Conservation (phyloP, 495 filamentous ascomycete genomes). For the Hypoxylon perforatum region DNA sequence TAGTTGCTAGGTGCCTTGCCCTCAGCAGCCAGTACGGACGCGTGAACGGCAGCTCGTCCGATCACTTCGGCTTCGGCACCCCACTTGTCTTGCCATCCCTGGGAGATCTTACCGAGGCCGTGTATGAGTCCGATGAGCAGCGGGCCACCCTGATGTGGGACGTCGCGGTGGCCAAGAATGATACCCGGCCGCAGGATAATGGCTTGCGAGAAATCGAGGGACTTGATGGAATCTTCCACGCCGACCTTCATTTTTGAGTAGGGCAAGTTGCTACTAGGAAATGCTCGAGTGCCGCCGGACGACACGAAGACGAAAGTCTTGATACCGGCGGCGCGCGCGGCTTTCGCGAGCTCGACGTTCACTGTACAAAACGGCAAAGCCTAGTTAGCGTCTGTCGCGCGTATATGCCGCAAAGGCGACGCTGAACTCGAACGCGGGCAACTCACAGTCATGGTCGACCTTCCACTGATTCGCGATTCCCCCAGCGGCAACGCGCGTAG, state of each 20-base stretch:
- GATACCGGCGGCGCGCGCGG: constrained; percentile 71
- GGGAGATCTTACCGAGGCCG: constrained; percentile 60
- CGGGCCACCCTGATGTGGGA: constrained; percentile 61
- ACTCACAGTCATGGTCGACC: constrained; percentile 72
- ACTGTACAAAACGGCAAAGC: constrained; percentile 41
- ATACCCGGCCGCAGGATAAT: constrained; percentile 80
- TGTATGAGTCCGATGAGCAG: constrained; percentile 61
- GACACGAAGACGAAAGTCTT: constrained; percentile 78
- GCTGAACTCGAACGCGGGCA: too few relatives aligned
- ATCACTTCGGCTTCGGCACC: constrained; percentile 82
- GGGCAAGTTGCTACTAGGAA: constrained; percentile 47
- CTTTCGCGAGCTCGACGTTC: constrained; percentile 74
- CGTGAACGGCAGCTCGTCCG: constrained; percentile 75
- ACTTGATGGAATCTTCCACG: constrained; percentile 79
- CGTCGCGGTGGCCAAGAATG: constrained; percentile 75
- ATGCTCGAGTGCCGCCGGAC: constrained; percentile 57
- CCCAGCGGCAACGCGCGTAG: constrained; percentile 72
- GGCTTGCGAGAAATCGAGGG: constrained; percentile 75
- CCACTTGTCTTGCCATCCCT: constrained; percentile 68
- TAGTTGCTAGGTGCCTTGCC: constrained; percentile 60
- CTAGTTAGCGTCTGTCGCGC: constrained; percentile 5
- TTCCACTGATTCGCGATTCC: constrained; percentile 79
- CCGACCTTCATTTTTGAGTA: constrained; percentile 83
- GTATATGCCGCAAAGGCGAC: background rate
- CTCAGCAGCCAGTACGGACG: constrained; percentile 56